These are phyloP conservation scores for Halophytophthora polymorphica DNA, from an alignment of 352 stramenopile species.

Conservation along the genomic window DNA sequence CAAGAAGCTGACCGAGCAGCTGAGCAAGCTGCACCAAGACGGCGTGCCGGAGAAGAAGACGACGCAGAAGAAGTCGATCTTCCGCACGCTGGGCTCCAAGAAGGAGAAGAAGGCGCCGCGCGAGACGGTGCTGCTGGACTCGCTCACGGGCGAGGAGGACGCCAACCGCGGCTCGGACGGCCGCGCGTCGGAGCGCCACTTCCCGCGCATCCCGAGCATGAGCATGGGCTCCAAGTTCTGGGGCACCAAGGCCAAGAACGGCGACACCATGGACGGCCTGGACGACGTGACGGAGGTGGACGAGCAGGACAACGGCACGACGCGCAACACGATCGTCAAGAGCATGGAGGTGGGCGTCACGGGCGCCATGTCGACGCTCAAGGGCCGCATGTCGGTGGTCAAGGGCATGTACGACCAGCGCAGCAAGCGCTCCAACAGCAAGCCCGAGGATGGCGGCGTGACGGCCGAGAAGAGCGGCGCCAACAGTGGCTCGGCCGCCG, in stretches of 20 bases:
- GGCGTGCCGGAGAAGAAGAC: conserved; percentile 44
- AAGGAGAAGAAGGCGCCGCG: conserved; percentile 61
- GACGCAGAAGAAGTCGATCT: conserved; percentile 70
- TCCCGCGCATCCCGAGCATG: conserved; percentile 71
- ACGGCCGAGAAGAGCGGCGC: conserved; percentile 24
- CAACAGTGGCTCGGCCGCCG: conserved; percentile 19
- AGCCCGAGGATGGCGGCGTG: conserved; percentile 28
- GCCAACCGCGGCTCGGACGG: conserved; percentile 49
- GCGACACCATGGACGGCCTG: conserved; percentile 43
- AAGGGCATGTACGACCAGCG: conserved; percentile 75
- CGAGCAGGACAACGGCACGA: conserved; percentile 45
- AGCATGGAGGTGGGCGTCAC: conserved; percentile 69
- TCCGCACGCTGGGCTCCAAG: conserved; percentile 83
- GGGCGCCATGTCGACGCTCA: conserved; percentile 74
- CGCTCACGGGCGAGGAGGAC: conserved; percentile 75
- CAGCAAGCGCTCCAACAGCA: conserved; percentile 62
- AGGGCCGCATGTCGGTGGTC: conserved; percentile 75
- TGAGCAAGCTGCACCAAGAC: conserved; percentile 49
- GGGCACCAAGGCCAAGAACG: conserved; percentile 48
- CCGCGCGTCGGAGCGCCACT: conserved; percentile 52
- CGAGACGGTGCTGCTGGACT: conserved; percentile 67
- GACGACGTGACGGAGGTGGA: conserved; percentile 50
- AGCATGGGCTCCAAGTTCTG: conserved; percentile 69
- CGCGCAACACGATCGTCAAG: conserved; percentile 76
- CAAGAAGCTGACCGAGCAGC: conserved; percentile 66